Conservation (phyloP, 768 basidiomycete species). For the Bullera alba region DNA sequence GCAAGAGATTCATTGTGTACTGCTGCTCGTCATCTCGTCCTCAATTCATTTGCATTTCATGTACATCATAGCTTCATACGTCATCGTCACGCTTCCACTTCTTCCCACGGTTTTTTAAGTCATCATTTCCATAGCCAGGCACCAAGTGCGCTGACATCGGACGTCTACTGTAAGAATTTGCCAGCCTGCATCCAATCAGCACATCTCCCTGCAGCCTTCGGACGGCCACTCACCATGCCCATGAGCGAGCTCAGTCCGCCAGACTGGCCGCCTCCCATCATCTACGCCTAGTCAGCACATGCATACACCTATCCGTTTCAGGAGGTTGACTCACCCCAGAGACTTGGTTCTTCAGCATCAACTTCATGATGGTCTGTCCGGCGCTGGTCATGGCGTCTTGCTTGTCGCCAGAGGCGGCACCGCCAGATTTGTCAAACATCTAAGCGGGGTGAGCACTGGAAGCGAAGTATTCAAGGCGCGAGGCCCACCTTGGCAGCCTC, state of each 20-base stretch:
- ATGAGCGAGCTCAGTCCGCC: conserved; percentile 54
- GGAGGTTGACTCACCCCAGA: conserved; percentile 25
- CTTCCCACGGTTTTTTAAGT: too few relatives aligned
- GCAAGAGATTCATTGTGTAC: too few relatives aligned
- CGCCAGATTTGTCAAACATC: conserved; percentile 65
- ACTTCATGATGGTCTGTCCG: conserved; percentile 77
- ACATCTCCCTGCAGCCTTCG: background rate
- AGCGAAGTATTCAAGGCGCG: background rate
- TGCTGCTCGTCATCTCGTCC: too few relatives aligned
- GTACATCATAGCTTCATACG: too few relatives aligned
- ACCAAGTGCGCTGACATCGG: background rate
- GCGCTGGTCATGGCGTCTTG: conserved; percentile 81
- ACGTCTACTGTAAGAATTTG: conserved; percentile 13
- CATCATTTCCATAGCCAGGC: too few relatives aligned
- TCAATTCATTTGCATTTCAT: too few relatives aligned
- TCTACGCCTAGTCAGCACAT: conserved; percentile 47
- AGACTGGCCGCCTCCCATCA: conserved; percentile 58
- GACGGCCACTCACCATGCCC: conserved; percentile 53
- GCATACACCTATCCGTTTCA: conserved; percentile 59
- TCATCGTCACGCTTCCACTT: too few relatives aligned
- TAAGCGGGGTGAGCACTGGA: conserved; percentile 49
- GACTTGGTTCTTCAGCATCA: conserved; percentile 54
- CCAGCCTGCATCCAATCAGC: conserved; percentile 7
- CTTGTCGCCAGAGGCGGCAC: conserved; percentile 52
- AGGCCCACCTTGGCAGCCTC: conserved; percentile 50